These are phyloP conservation scores for Nicotiana rustica DNA, from an alignment of 305 asterid genomes.

Conservation along the genomic window DNA sequence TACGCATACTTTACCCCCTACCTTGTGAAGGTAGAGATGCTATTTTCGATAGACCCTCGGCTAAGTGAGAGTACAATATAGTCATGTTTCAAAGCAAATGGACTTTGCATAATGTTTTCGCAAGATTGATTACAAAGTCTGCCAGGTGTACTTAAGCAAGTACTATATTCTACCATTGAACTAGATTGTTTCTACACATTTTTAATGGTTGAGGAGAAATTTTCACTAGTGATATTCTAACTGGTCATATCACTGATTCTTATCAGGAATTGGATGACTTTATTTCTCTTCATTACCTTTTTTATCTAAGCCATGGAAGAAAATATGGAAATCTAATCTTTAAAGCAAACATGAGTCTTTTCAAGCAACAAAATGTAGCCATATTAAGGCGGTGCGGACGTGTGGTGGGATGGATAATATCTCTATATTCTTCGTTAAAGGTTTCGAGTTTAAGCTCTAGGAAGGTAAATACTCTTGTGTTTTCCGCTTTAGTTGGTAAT, in stretches of 20 bases:
- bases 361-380: neutral
- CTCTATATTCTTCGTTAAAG: neutral
- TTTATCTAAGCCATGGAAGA: neutral
- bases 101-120: neutral
- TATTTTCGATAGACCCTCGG: no score
- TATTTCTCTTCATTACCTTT: slow-evolving; percentile 7
- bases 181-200: neutral
- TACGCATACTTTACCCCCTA: no score
- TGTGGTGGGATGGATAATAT: neutral
- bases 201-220: neutral
- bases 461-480: neutral
- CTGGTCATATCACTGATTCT: neutral
- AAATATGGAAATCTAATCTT: neutral
- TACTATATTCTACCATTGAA: neutral
- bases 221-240: neutral
- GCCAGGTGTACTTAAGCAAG: neutral
- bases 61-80: no score
- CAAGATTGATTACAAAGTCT: neutral
- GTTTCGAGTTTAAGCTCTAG: slow-evolving; percentile 22
- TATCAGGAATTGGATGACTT: neutral
- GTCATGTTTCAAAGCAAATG: no score
- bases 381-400: neutral
- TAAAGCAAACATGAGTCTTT: neutral
- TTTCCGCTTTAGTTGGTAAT: no score
- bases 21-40: no score